Base-by-base conservation (phyloP, 2,329 filamentous ascomycete species). In the Penicillium sp. region DNA sequence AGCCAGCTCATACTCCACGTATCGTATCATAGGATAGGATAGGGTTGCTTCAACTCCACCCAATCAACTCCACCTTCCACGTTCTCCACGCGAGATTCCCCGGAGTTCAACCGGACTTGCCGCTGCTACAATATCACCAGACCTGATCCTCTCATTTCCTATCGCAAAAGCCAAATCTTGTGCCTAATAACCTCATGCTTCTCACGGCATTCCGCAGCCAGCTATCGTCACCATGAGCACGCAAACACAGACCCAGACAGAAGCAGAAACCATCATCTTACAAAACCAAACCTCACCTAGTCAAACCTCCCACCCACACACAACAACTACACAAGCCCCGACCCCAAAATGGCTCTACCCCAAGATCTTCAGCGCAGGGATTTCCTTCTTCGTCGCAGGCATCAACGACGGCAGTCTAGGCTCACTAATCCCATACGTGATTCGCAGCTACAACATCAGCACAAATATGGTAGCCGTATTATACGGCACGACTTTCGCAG, bases 301-400 rank as follows among this genome's bases (percentile, higher is more conserved):
- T 33, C 16, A 40, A 1, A 28, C 1, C 9, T 34, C 48, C 23
- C 21, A 34, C 28, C 3, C 10, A 13, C 14, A 5, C 3, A 3
- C 48, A 47, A 36, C 36, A 51, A 18, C 18, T 31, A 51, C 29
- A 7, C 16, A 39, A 44, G 48, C 34, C 11, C 21, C 24, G 16
- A 47, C 45, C 19, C 10, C 40, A 42, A 62, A 62, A 60, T 59
- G 59, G 59, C 36, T 56, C 3, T 59, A 60, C 19, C 51, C 82
- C 31, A 86, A 84, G 64, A 69, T 87, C 2, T 50, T 81, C 33
- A 82, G 81, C 39, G 79, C 82, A 2, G 81, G 80, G 0, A 81
- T 87, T 58, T 85, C 83, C 0, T 88, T 88, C 72, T 87, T 88
- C 63, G 83, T 85, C 26, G 84, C 86, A 0, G 86, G 86, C 0